Percentiles rank a stretch among this genome's conserved stretches.
Conservation (phyloP, 2,329 filamentous ascomycete genomes). For the Neophaeococcomyces aloes region DNA sequence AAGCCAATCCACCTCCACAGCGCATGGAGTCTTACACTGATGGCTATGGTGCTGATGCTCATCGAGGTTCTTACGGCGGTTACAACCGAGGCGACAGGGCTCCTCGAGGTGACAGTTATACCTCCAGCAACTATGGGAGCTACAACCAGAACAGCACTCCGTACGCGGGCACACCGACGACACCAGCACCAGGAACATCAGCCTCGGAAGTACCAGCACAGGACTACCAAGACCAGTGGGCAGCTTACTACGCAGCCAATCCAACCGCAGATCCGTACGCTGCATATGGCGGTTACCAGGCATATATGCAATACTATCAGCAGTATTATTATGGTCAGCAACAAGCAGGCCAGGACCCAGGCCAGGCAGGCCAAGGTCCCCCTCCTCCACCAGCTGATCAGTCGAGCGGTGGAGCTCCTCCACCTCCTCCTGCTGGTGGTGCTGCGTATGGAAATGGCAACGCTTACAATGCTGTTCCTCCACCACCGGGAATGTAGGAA, state of each 20-base stretch:
- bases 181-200: constrained; percentile 26
- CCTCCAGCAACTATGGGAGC: constrained; percentile 6
- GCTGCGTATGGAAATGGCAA: constrained; percentile 13
- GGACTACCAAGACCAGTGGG: constrained; percentile 7
- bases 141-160: constrained; percentile 11
- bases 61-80: constrained; percentile 31
- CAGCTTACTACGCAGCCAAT: constrained; percentile 6
- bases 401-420: constrained; percentile 26
- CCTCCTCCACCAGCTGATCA: constrained; percentile 15
- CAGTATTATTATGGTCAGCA: constrained; percentile 5
- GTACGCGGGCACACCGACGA: constrained; percentile 21
- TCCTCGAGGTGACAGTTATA: constrained; percentile 1
- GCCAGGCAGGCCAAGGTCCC: constrained; percentile 1
- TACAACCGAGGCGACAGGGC: neutral
- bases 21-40: constrained; percentile 35
- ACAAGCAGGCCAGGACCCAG: constrained; percentile 6
- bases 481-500: constrained; percentile 9
- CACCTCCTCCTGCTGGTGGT: constrained; percentile 30
- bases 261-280: constrained; percentile 9
- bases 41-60: constrained; percentile 42
- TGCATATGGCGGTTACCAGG: constrained; percentile 8
- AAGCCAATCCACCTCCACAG: constrained; percentile 59
- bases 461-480: constrained; percentile 20
- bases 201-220: constrained; percentile 42
- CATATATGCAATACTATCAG: constrained; percentile 8